Percentiles rank a stretch among this genome's conserved stretches.
Conservation (phyloP, 225 moss, liverwort and hornwort genomes). For the Asterella californica region DNA sequence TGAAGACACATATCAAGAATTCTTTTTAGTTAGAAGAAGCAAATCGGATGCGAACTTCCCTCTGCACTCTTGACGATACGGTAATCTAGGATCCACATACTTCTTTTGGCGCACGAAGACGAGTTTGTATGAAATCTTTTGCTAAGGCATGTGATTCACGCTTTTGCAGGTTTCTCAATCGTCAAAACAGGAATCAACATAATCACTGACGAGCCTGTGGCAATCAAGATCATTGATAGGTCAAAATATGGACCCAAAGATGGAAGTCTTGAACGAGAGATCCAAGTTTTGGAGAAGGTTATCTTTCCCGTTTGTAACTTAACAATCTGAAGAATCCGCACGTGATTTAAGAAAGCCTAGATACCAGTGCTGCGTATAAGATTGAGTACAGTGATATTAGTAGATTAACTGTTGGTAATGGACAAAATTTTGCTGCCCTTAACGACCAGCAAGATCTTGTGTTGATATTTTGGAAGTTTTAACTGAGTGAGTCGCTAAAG, state of each 20-base stretch:
- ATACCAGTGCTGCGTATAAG: too few species aligned
- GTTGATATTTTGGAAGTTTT: too few species aligned
- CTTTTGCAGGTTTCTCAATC: constrained; percentile 59
- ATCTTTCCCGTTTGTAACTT: neutral
- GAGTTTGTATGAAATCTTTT: neutral
- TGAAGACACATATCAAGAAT: too few species aligned
- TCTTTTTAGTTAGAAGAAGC: neutral
- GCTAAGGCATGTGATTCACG: neutral
- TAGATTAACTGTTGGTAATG: neutral
- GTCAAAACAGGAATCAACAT: constrained; percentile 67
- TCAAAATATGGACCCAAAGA: constrained; percentile 71
- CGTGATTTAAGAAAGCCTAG: too few species aligned
- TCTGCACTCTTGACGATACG: too few species aligned
- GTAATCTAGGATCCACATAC: too few species aligned
- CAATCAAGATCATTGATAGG: constrained; percentile 77
- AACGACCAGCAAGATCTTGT: neutral
- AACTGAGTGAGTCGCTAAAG: neutral
- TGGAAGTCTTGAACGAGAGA: constrained; percentile 75
- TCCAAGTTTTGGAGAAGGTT: constrained; percentile 75
- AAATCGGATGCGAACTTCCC: neutral
- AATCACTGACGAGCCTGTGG: constrained; percentile 61
- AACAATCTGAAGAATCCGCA: too few species aligned
- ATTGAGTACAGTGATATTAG: too few species aligned
- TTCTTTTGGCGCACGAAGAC: too few species aligned
- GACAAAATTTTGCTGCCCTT: neutral